Percentiles rank a stretch among this genome's conserved stretches.
phyloP scores from a whole-genome alignment of 331 rosid genomes.

The Malus hybrid region DNA sequence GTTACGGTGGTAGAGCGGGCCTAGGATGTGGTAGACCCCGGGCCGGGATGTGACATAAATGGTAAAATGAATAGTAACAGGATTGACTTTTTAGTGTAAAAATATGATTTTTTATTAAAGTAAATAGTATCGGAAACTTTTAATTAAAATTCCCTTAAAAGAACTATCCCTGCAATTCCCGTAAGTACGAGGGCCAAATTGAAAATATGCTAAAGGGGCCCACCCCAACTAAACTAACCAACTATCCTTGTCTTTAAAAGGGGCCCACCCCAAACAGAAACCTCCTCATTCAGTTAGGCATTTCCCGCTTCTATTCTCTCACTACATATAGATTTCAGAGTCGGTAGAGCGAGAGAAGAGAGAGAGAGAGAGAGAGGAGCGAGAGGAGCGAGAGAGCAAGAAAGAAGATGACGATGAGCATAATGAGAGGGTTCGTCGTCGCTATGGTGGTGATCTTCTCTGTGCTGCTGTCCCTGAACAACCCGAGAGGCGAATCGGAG shows the following conservation, averaged over 20 bases:
- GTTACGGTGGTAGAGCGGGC: no score
- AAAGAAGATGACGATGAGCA: background rate
- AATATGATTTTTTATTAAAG: no score
- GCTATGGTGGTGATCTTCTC: conserved; percentile 29
- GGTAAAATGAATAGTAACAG: no score
- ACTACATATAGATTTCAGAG: background rate
- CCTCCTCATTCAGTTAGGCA: background rate
- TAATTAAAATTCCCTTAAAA: no score
- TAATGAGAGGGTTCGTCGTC: conserved; percentile 9
- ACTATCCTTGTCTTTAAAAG: no score
- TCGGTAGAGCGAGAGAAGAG: background rate
- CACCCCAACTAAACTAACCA: no score
- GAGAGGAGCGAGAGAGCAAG: background rate
- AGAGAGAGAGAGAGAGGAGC: no score
- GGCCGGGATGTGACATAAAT: no score
- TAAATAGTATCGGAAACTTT: no score
- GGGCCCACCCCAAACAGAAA: background rate
- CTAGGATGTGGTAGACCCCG: no score
- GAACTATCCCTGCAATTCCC: background rate
- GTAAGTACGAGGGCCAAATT: background rate
- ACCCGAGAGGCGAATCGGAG: conserved; percentile 21
- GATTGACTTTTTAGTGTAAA: no score
- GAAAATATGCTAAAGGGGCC: background rate
- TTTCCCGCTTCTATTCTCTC: background rate
- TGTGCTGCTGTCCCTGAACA: conserved; percentile 40